These are phyloP conservation scores for Phytophthora pluvialis DNA, from an alignment of 352 stramenopile genomes.

Conservation along the genomic window DNA sequence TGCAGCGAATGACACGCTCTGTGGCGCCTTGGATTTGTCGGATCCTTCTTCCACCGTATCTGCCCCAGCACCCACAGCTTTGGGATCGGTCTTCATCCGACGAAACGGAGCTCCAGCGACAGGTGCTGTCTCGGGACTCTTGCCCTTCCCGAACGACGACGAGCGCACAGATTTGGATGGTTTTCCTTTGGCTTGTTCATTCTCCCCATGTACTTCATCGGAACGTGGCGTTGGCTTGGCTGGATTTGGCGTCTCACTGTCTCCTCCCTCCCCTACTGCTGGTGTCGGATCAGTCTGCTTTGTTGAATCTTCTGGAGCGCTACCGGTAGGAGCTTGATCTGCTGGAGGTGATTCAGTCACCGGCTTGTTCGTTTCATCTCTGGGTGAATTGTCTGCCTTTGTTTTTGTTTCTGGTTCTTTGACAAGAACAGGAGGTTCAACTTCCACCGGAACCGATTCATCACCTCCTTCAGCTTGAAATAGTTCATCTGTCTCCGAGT, in stretches of 20 bases:
- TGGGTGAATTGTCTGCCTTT: neutral
- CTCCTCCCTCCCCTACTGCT: too few species aligned
- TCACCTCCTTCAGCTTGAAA: conserved; percentile 15
- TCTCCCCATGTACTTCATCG: neutral
- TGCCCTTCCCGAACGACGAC: conserved; percentile 33
- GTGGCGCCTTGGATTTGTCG: conserved; percentile 7
- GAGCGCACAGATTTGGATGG: conserved; percentile 16
- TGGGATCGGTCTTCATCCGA: conserved; percentile 34
- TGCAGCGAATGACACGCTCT: conserved; percentile 41
- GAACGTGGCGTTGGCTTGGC: neutral
- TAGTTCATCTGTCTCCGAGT: neutral
- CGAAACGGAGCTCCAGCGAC: conserved; percentile 21
- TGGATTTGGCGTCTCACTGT: neutral
- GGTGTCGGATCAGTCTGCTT: too few species aligned
- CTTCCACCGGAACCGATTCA: conserved; percentile 15
- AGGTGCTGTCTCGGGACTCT: conserved; percentile 2
- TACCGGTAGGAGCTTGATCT: neutral
- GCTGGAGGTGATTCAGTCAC: neutral
- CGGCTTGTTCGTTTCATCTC: neutral
- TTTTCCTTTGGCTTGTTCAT: conserved; percentile 3
- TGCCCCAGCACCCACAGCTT: conserved; percentile 6
- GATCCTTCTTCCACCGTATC: conserved; percentile 1
- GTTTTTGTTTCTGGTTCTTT: neutral
- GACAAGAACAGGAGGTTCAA: neutral
- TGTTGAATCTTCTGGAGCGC: neutral